Evolutionary conservation across 768 basidiomycete species (phyloP), one percentile per base, ranked within the genome.

Genomic region (Boletus subparvulus): DNA sequence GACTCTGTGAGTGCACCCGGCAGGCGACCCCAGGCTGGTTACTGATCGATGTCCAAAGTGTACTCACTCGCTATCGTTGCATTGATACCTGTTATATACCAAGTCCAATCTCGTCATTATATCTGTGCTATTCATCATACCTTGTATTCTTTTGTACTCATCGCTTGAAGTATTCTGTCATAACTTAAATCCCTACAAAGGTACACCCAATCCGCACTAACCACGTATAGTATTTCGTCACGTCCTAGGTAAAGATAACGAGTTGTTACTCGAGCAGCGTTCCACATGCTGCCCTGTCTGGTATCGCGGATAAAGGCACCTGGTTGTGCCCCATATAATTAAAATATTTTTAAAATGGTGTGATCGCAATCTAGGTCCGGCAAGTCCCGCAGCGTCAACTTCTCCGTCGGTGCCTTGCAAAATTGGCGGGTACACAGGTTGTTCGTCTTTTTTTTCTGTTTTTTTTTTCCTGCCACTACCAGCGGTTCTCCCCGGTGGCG

Each of bases 81-180:
- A 63, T 57, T 54, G 53, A 68, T 63, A 62, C 50, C 52, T 62
- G 56, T 60, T 52, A 45, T 44, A 67, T 68, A 65, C 56, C 56
- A 61, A 54, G 26, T 36, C 36, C 63, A 48, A 55, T 44, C 35
- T 54, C 56, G 60, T 52, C 52, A 58, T 62, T 50, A 50, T 65
- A 56, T 65, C 47, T 65, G 26, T 61, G 59, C 57, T 65, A 50
- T 61, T 55, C 57, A 47, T 47, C 58, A 68, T 47, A 54, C 55
- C 50, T 54, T 66, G 67, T 67, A 69, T 63, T 68, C 33, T 54
- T 43, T 36, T 47, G 39, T 50, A 26, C 26, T 33, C 51, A 47
- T 51, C 50, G 19, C 55, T 60, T 56, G 54, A 62, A 47, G 47
- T 43, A 50, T 62, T 52, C 54, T 54, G 55, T 40, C 51, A 39